These are phyloP conservation scores for Pelargonium australe DNA, from an alignment of 441 rosid genomes.

Conservation along the genomic window DNA sequence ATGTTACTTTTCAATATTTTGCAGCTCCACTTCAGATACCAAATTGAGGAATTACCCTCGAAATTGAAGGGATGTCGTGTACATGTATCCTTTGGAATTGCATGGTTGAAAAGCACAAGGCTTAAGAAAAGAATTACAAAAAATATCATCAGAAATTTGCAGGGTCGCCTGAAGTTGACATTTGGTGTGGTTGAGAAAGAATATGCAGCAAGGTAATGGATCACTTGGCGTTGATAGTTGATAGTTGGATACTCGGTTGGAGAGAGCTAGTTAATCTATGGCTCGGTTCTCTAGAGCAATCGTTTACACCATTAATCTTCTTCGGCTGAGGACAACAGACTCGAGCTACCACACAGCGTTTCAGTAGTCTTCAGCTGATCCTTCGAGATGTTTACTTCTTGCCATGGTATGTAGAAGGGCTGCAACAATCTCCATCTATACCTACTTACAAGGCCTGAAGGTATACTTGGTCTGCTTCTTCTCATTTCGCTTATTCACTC, in stretches of 20 bases:
- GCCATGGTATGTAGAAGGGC: background rate
- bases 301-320: background rate
- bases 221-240: background rate
- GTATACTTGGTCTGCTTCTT: no score
- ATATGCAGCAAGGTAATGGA: slow-evolving; percentile 38
- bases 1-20: slow-evolving; percentile 10
- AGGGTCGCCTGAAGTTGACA: slow-evolving; percentile 60
- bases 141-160: slow-evolving; percentile 53
- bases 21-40: slow-evolving; percentile 83
- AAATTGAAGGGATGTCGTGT: slow-evolving; percentile 50
- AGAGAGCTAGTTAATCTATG: slow-evolving; percentile 3
- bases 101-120: slow-evolving; percentile 81
- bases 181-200: slow-evolving; percentile 68
- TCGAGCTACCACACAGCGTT: background rate
- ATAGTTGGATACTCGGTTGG: slow-evolving; percentile 1
- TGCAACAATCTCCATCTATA: background rate
- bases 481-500: background rate
- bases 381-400: background rate
- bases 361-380: background rate
- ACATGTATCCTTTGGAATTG: slow-evolving; percentile 58
- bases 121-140: slow-evolving; percentile 71
- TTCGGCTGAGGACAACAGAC: slow-evolving; percentile 6
- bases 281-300: background rate
- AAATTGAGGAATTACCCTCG: slow-evolving; percentile 58
- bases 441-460: no score